Evolutionary conservation across 352 stramenopile species (phyloP).

Genomic region (Globisporangium rhizosaccharum): DNA sequence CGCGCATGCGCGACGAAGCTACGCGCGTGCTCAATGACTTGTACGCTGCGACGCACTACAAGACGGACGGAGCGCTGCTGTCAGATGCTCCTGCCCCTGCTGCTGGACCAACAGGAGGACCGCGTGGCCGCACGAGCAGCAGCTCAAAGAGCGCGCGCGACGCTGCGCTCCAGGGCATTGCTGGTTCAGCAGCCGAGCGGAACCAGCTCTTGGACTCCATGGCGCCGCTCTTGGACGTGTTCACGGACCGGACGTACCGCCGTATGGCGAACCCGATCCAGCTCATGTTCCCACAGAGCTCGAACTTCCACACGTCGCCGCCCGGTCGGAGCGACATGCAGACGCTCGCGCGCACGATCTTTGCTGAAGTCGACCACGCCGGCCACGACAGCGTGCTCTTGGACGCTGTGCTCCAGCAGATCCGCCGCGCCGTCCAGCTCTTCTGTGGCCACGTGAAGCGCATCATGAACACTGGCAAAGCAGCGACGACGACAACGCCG

Average conservation of each 20-base stretch:
- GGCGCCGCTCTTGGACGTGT: slow-evolving; percentile 56
- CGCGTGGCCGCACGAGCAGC: slow-evolving; percentile 1
- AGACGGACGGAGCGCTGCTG: slow-evolving; percentile 19
- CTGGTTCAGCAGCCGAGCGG: slow-evolving; percentile 29
- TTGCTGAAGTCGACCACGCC: slow-evolving; percentile 60
- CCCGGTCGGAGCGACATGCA: slow-evolving; percentile 81
- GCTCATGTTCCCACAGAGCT: slow-evolving; percentile 85
- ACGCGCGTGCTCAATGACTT: slow-evolving; percentile 59
- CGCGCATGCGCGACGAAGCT: slow-evolving; percentile 73
- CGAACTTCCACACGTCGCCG: slow-evolving; percentile 77
- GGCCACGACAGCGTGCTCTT: slow-evolving; percentile 55
- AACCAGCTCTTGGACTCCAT: slow-evolving; percentile 75
- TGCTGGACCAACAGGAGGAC: slow-evolving; percentile 2
- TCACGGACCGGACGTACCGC: slow-evolving; percentile 56
- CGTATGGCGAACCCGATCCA: slow-evolving; percentile 72
- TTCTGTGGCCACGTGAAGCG: slow-evolving; percentile 69
- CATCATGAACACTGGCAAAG: slow-evolving; percentile 68
- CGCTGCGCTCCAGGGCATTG: slow-evolving; percentile 29
- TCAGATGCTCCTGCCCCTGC: slow-evolving; percentile 6
- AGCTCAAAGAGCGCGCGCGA: slow-evolving; percentile 1
- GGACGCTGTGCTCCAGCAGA: slow-evolving; percentile 48
- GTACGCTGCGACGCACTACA: slow-evolving; percentile 43
- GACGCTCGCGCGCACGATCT: slow-evolving; percentile 69
- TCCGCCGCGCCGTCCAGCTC: slow-evolving; percentile 54
- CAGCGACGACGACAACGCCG: slow-evolving; percentile 36